phyloP scores from a whole-genome alignment of 306 rosid genomes.

The Vigna mungo region DNA sequence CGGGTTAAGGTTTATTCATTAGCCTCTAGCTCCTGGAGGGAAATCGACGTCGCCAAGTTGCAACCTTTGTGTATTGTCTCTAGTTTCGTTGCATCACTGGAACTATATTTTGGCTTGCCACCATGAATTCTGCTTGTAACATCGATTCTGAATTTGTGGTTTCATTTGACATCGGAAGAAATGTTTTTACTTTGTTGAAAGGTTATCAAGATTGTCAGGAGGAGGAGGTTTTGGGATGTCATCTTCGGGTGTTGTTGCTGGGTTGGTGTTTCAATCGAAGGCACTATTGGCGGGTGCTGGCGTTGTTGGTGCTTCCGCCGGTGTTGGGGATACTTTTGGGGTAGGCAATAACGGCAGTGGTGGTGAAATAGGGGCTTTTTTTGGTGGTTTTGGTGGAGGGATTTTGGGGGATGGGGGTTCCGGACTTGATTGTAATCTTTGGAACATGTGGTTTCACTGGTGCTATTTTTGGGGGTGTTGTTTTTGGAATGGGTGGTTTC shows the following conservation, averaged over 20 bases:
- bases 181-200: neutral
- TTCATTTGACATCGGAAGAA: slow-evolving; percentile 17
- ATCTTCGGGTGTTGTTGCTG: slow-evolving; percentile 52
- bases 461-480: slow-evolving; percentile 35
- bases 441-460: slow-evolving; percentile 47
- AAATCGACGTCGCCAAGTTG: neutral
- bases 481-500: slow-evolving; percentile 15
- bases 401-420: slow-evolving; percentile 60
- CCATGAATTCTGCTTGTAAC: neutral
- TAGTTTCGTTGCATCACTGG: neutral
- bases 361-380: slow-evolving; percentile 31
- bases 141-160: neutral
- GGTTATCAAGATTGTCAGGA: neutral
- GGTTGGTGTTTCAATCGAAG: slow-evolving; percentile 33
- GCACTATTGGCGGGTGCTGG: slow-evolving; percentile 70
- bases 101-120: slow-evolving; percentile 28
- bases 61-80: neutral
- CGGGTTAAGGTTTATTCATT: slow-evolving; percentile 19
- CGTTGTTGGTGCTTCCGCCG: slow-evolving; percentile 55
- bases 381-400: slow-evolving; percentile 67
- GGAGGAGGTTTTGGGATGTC: slow-evolving; percentile 62
- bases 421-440: slow-evolving; percentile 54
- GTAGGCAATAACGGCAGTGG: slow-evolving; percentile 44
- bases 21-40: slow-evolving; percentile 11
- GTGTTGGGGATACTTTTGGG: slow-evolving; percentile 64